phyloP scores from a whole-genome alignment of 202 grass and related monocot species.

The Setaria italica region DNA sequence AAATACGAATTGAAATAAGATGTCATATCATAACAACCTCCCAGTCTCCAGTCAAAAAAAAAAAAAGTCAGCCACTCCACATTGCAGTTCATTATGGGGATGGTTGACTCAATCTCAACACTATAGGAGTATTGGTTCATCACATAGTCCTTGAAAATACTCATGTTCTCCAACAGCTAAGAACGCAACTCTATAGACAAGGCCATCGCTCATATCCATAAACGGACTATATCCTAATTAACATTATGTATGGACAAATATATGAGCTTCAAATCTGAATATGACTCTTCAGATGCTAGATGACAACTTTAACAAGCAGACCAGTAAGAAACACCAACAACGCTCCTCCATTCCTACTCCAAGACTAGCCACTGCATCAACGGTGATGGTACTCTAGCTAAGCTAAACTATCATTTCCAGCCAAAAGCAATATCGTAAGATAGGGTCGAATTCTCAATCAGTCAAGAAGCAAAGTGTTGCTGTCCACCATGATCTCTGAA shows the following conservation, averaged over 20 bases:
- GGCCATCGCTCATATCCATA: neutral
- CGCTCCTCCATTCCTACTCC: neutral
- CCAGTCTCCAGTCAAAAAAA: too few relatives aligned
- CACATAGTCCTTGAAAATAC: neutral
- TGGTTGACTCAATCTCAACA: neutral
- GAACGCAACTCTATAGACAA: constrained; percentile 20
- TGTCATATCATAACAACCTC: too few relatives aligned
- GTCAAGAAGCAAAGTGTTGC: neutral
- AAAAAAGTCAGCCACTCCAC: neutral
- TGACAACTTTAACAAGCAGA: neutral
- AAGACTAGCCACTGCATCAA: neutral
- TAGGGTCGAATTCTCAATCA: neutral
- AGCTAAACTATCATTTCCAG: constrained; percentile 4
- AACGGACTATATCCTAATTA: neutral
- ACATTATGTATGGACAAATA: neutral
- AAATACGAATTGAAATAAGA: neutral
- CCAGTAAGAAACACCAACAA: neutral
- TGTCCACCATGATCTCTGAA: neutral
- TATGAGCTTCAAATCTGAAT: neutral
- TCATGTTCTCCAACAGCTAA: neutral
- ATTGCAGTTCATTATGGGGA: constrained; percentile 10
- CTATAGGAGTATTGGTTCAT: neutral
- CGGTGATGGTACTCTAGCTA: neutral
- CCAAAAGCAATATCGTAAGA: neutral
- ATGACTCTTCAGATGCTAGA: neutral